Conservation (phyloP, 441 rosid species). For the Corymbia calophylla region DNA sequence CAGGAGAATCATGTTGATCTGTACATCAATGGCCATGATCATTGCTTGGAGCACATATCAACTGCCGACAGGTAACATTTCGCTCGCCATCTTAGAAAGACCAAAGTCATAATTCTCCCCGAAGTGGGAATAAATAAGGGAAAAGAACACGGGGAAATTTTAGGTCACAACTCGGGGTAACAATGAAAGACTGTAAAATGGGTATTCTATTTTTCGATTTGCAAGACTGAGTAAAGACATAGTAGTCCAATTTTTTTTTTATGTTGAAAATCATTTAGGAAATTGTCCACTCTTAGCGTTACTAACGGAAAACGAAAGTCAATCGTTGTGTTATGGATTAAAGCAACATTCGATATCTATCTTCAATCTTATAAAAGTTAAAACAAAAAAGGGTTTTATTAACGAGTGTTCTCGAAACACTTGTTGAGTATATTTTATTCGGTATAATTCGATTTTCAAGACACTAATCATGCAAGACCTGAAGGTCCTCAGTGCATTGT, state of each 20-base stretch:
- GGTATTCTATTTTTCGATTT: background rate
- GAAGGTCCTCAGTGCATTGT: background rate
- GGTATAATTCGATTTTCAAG: background rate
- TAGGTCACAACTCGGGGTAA: background rate
- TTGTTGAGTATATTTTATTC: background rate
- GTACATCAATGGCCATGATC: conserved; percentile 85
- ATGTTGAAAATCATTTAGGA: background rate
- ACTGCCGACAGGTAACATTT: conserved; percentile 36
- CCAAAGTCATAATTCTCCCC: background rate
- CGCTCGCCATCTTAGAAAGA: background rate
- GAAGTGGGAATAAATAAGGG: background rate
- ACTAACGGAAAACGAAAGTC: background rate
- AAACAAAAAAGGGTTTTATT: rapidly evolving
- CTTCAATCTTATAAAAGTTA: background rate
- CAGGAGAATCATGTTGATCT: conserved; percentile 65
- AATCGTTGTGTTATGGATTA: background rate
- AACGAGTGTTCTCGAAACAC: background rate
- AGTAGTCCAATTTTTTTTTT: background rate
- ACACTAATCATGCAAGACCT: background rate
- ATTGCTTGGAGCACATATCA: conserved; percentile 63
- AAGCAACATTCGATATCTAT: background rate
- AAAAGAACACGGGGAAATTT: background rate
- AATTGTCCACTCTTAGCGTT: background rate
- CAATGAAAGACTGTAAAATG: background rate
- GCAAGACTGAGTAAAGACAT: background rate